Conservation (phyloP, 2,329 filamentous ascomycete genomes). For the Talaromyces sp. region DNA sequence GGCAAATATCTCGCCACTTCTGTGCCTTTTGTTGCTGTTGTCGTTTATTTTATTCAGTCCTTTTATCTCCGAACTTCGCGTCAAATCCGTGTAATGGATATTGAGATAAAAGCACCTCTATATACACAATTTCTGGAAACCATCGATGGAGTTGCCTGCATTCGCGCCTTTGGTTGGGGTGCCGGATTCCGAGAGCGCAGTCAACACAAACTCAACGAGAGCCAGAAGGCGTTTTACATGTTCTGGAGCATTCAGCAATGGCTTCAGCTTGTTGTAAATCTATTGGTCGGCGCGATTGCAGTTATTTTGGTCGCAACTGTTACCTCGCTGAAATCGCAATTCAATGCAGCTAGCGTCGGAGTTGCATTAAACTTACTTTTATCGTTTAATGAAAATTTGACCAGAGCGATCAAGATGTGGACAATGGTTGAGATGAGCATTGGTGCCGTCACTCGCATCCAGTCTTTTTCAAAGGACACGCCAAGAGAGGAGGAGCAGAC, state of each 20-base stretch:
- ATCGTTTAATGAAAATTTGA: slow-evolving; percentile 47
- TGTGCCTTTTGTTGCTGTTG: slow-evolving; percentile 44
- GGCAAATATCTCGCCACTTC: slow-evolving; percentile 44
- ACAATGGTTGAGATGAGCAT: slow-evolving; percentile 54
- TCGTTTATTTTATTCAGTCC: slow-evolving; percentile 48
- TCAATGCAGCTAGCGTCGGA: slow-evolving; percentile 46
- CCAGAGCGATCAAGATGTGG: slow-evolving; percentile 47
- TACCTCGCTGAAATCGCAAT: slow-evolving; percentile 36
- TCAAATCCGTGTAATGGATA: slow-evolving; percentile 54
- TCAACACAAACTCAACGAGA: slow-evolving; percentile 45
- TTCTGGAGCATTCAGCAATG: slow-evolving; percentile 53
- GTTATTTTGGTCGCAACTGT: slow-evolving; percentile 45
- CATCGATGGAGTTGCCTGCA: slow-evolving; percentile 49
- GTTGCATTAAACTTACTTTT: slow-evolving; percentile 50
- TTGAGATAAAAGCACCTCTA: slow-evolving; percentile 56
- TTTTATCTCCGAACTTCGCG: slow-evolving; percentile 57
- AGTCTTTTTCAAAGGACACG: slow-evolving; percentile 44
- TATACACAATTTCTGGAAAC: slow-evolving; percentile 54
- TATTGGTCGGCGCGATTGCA: slow-evolving; percentile 46
- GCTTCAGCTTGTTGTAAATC: slow-evolving; percentile 47
- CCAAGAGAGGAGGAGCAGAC: slow-evolving; percentile 29
- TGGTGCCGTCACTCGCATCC: slow-evolving; percentile 51
- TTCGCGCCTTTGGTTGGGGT: slow-evolving; percentile 52
- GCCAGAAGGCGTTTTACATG: slow-evolving; percentile 54
- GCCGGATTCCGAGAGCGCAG: slow-evolving; percentile 38